Evolutionary conservation across 148 eudicot genomes (phyloP).

Genomic region (Rheum nobile): DNA sequence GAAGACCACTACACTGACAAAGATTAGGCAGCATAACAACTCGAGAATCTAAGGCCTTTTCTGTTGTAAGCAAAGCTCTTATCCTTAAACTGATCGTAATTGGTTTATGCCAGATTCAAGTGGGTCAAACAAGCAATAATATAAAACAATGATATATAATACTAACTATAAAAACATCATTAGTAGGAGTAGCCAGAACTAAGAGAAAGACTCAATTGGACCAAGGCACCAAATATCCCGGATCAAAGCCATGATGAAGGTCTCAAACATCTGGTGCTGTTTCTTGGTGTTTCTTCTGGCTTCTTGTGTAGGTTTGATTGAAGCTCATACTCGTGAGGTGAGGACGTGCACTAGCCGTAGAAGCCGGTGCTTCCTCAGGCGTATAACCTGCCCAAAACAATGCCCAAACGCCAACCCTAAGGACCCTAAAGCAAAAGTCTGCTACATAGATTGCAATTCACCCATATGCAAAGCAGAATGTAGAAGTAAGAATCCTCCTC

Average conservation of each 20-base stretch:
- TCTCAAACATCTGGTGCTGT: background rate
- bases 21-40: background rate
- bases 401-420: slow-evolving; percentile 39
- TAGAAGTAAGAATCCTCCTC: slow-evolving; percentile 23
- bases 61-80: background rate
- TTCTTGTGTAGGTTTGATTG: background rate
- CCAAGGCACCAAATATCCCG: background rate
- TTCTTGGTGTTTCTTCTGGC: slow-evolving; percentile 15
- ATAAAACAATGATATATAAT: background rate
- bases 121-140: background rate
- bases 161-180: background rate
- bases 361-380: slow-evolving; percentile 34
- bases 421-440: slow-evolving; percentile 47
- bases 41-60: background rate
- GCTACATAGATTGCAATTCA: slow-evolving; percentile 42
- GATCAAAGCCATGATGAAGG: slow-evolving; percentile 18
- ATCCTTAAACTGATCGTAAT: background rate
- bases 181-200: background rate
- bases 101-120: background rate
- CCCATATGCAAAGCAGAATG: slow-evolving; percentile 53
- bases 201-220: background rate
- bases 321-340: slow-evolving; percentile 12
- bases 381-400: slow-evolving; percentile 37
- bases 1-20: background rate
- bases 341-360: slow-evolving; percentile 20